Evolutionary conservation across 164 flowering plant genomes (phyloP), one percentile per base, ranked within the genome.

Genomic region (Dillenia suffruticosa): DNA sequence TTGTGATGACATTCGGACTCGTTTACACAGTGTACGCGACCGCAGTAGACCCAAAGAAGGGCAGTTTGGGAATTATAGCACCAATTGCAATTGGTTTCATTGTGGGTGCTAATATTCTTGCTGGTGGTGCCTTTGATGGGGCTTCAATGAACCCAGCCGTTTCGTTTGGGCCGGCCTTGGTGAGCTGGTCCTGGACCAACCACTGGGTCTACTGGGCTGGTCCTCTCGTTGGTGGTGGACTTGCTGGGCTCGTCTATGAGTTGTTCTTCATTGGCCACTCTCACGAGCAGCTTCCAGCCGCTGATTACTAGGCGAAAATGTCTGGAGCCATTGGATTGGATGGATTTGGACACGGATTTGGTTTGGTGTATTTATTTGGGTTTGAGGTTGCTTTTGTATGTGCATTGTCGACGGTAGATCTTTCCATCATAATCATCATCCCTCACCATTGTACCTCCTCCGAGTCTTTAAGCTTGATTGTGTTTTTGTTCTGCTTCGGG

Each of bases 201-300:
- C 90, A 89, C 67, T 85, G 89, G 96, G 80, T 89, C 17, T 89
- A 85, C 80, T 89, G 96, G 96, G 88, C 71, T 1, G 96, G 96
- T 1, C 96, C 96, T 19, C 68, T 89, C 26, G 57, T 85, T 50
- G 96, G 96, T 10, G 92, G 81, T 51, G 92, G 84, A 7, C 53
- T 89, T 14, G 96, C 92, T 9, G 89, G 84, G 2, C 57, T 82
- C 5, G 54, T 85, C 14, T 89, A 89, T 58, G 89, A 89, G 72
- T 43, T 76, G 44, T 6, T 83, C 69, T 72, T 84, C 67, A 84
- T 87, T 17, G 64, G 40, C 71, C 63, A 67, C 59, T 45, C 79
- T 46, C 87, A 75, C 58, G 75, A 82, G 63, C 74, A 65, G 66
- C 67, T 79, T 10, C 83, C 80, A 16, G n/a, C 74, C 19, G 22